Evolutionary conservation across 805 yeast genomes (phyloP).

Genomic region (Ogataea angusta): DNA sequence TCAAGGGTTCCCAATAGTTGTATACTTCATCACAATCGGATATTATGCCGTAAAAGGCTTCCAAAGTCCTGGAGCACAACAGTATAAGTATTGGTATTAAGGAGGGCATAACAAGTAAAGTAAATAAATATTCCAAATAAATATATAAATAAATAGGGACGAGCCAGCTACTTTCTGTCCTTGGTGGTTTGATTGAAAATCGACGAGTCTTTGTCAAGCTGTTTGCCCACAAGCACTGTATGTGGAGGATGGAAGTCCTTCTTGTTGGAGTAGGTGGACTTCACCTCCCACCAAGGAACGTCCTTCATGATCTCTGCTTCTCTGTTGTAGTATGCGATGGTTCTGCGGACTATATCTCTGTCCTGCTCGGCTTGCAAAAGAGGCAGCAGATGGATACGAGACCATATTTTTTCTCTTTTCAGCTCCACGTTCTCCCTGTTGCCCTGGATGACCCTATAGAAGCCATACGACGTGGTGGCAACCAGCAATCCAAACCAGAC

Average conservation of each 20-base stretch:
- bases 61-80: conserved; percentile 6
- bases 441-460: conserved; percentile 61
- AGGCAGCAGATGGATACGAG: conserved; percentile 70
- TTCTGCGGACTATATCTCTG: conserved; percentile 71
- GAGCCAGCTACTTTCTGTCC: conserved; percentile 22
- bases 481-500: conserved; percentile 64
- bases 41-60: conserved; percentile 54
- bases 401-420: conserved; percentile 72
- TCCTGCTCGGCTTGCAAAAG: conserved; percentile 79
- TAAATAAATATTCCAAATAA: conserved; percentile 9
- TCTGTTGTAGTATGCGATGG: conserved; percentile 59
- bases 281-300: conserved; percentile 60
- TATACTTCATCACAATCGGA: conserved; percentile 91
- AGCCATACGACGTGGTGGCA: conserved; percentile 68
- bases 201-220: conserved; percentile 31
- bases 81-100: neutral
- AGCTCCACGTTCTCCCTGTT: conserved; percentile 75
- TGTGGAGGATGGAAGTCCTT: conserved; percentile 36
- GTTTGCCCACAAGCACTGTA: conserved; percentile 35
- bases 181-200: conserved; percentile 31
- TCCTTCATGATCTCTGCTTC: conserved; percentile 66
- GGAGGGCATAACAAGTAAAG: conserved; percentile 1
- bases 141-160: conserved; percentile 4
- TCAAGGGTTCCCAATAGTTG: conserved; percentile 94
- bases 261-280: conserved; percentile 36